These are phyloP conservation scores for Vigna unguiculata DNA, from an alignment of 306 rosid species.

Conservation along the genomic window DNA sequence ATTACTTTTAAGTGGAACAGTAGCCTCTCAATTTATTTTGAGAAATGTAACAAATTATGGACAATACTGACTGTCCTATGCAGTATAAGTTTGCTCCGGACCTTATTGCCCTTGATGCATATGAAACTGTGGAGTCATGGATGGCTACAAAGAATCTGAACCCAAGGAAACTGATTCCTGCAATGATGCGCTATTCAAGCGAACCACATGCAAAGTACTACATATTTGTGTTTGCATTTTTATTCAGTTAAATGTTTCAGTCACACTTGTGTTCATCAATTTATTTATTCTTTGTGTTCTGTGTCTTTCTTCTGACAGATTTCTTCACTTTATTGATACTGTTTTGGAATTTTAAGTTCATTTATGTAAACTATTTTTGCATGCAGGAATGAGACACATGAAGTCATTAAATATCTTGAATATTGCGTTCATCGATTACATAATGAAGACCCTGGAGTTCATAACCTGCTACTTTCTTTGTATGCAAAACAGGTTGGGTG, in stretches of 20 bases:
- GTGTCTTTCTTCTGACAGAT: neutral
- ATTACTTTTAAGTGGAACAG: conserved; percentile 21
- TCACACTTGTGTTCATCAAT: conserved; percentile 37
- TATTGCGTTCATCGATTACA: conserved; percentile 89
- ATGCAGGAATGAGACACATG: conserved; percentile 97
- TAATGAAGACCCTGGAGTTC: conserved; percentile 98
- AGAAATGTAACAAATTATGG: conserved; percentile 19
- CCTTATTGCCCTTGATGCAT: conserved; percentile 95
- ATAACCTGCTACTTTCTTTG: conserved; percentile 89
- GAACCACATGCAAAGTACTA: conserved; percentile 98
- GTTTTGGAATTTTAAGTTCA: conserved; percentile 20
- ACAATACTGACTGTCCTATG: conserved; percentile 36
- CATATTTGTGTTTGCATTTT: conserved; percentile 41
- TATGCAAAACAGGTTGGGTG: conserved; percentile 91
- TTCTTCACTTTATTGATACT: conserved; percentile 5
- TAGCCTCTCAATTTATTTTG: conserved; percentile 22
- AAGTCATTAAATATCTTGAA: conserved; percentile 96
- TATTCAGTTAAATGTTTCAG: conserved; percentile 36
- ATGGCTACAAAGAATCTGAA: conserved; percentile 86
- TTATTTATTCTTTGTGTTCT: neutral
- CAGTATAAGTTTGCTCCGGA: conserved; percentile 99
- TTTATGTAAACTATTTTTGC: conserved; percentile 38
- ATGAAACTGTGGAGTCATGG: conserved; percentile 99
- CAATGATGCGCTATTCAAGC: conserved; percentile 99
- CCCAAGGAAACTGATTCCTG: conserved; percentile 97